phyloP scores from a whole-genome alignment of 768 basidiomycete genomes.

The Lanmaoa rubissima region DNA sequence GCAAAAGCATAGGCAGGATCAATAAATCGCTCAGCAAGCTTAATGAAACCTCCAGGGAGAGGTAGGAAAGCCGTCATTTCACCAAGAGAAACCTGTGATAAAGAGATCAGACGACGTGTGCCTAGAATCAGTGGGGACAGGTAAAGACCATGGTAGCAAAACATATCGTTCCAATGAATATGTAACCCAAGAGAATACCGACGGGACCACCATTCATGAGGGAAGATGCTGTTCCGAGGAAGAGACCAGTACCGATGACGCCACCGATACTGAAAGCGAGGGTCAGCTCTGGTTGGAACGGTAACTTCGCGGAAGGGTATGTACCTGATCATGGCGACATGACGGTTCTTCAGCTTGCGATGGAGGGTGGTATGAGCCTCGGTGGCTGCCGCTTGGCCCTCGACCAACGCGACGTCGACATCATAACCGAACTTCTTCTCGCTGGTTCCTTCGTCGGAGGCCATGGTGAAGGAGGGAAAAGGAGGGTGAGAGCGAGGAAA shows the following conservation, averaged over 20 bases:
- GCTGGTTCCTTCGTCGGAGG: not conserved
- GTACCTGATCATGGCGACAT: conserved; percentile 38
- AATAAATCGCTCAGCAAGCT: conserved; percentile 47
- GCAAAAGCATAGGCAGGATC: conserved; percentile 46
- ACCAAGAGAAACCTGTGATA: conserved; percentile 34
- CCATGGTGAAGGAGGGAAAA: conserved; percentile 5
- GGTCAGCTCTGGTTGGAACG: not conserved
- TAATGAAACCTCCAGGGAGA: conserved; percentile 46
- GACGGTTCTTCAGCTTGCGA: conserved; percentile 34
- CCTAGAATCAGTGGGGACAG: not conserved
- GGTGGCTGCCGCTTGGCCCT: conserved; percentile 1
- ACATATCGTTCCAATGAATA: conserved; percentile 37
- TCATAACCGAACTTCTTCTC: conserved; percentile 4
- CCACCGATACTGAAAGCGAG: conserved; percentile 28
- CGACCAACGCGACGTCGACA: conserved; percentile 2
- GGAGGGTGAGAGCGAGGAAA: not conserved
- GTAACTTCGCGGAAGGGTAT: not conserved
- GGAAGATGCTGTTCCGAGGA: conserved; percentile 35
- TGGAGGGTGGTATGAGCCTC: conserved; percentile 12
- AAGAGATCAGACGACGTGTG: not conserved
- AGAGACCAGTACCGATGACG: conserved; percentile 43
- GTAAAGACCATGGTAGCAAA: conserved; percentile 37
- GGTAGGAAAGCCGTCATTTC: conserved; percentile 49
- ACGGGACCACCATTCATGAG: conserved; percentile 44
- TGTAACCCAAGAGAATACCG: conserved; percentile 45